Base-by-base conservation (phyloP, 2,329 filamentous ascomycete genomes). In the Aspergillus cejpii region DNA sequence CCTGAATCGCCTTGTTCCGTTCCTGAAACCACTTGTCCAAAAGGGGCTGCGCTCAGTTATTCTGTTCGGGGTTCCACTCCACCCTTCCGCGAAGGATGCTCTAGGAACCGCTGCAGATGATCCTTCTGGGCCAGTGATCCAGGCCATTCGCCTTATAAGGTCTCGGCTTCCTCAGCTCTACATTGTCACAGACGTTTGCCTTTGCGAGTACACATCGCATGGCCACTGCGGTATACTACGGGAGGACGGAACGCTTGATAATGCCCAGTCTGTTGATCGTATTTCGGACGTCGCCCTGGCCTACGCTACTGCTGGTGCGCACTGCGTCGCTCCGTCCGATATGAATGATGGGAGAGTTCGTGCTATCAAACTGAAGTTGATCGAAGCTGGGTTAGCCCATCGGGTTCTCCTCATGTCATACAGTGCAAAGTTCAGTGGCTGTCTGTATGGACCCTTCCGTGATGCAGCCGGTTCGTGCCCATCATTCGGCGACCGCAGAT, bases 321-420 rank as follows among this genome's bases (percentile, higher is more conserved):
- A 98, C 70, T 97, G 91, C 66, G 89, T 98, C 21, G 92, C 92
- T 0, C 92, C 92, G 1, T 95, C 88, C 1, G 92, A 98, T 67
- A 98, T 98, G 92, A 98, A 97, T 66, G 92, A 98, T 65, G 92
- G 92, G 21, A 85, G 92, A 53, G 94, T 98, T 60, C 87, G 91
- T 47, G 91, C 90, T 50, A 98, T 98, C 68, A 98, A 98, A 76
- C 79, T 96, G 43, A 97, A 96, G 74, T 76, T 98, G 51, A 97
- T 97, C 47, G 91, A 97, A 68, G 84, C 89, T 47, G 91, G 91
- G 43, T 86, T 97, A 57, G 85, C 90, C 5, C 92, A 98, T 73
- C 84, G 85, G 64, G 85, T 91, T 10, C 79, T 94, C 43, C 77
- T 98, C 49, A 97, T 98, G 92, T 95, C 89, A 3, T 98, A 98